Conservation (phyloP, 139 green algal genomes). For the Coelastrella sp. region DNA sequence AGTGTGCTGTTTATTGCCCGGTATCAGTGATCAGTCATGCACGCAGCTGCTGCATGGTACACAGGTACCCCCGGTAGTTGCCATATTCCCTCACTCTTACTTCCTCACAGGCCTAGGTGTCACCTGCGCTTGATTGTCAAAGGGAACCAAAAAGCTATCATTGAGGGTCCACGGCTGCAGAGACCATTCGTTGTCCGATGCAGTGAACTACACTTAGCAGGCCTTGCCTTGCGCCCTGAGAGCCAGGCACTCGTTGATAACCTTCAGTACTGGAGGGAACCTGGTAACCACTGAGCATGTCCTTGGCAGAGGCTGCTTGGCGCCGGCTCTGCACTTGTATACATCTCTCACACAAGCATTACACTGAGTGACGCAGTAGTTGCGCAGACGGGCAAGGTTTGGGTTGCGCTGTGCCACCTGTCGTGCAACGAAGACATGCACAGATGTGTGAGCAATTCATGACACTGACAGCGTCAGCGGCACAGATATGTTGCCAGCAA, state of each 20-base stretch:
- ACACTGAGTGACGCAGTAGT: constrained; percentile 12
- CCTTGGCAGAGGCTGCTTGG: neutral
- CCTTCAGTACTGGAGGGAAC: neutral
- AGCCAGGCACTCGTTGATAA: neutral
- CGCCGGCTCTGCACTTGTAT: constrained; percentile 1
- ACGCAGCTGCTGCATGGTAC: no score
- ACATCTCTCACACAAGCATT: neutral
- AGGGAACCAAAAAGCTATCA: no score
- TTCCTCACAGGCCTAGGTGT: no score
- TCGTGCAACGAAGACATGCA: neutral
- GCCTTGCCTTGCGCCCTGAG: neutral
- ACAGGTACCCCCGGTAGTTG: no score
- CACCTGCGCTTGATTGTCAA: no score
- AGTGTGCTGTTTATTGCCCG: no score
- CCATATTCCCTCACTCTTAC: no score
- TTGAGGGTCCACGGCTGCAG: no score
- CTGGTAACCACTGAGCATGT: neutral
- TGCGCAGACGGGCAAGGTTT: neutral
- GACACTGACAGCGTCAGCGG: no score
- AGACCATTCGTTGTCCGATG: neutral
- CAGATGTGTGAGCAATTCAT: no score
- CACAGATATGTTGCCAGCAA: no score
- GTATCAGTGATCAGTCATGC: no score
- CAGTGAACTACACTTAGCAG: neutral
- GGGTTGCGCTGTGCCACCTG: constrained; percentile 21